These are phyloP conservation scores for Lithospermum erythrorhizon DNA, from an alignment of 257 asterid species.

Conservation along the genomic window DNA sequence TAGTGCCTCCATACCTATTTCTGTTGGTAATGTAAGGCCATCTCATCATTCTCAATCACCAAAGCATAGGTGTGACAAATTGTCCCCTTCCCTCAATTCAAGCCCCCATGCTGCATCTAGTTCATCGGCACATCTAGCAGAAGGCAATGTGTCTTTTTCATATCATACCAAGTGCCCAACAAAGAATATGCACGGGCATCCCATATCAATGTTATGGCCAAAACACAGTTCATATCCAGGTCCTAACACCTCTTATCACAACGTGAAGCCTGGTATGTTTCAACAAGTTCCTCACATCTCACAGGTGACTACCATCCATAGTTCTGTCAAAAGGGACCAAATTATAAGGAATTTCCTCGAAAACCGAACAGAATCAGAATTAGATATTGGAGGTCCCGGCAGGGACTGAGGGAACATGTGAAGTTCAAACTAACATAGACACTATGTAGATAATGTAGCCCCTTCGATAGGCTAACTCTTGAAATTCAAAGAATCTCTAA, in stretches of 20 bases:
- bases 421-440: slow-evolving; percentile 18
- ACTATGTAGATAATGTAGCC: background rate
- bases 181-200: background rate
- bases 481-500: background rate
- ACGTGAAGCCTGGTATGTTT: background rate
- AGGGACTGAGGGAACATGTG: slow-evolving; percentile 31
- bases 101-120: background rate
- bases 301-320: background rate
- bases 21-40: slow-evolving; percentile 6
- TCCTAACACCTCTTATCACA: background rate
- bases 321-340: background rate
- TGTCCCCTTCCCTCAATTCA: background rate
- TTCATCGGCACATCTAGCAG: background rate
- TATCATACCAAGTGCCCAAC: background rate
- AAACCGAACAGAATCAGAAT: slow-evolving; percentile 16
- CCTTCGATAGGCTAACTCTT: background rate
- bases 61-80: background rate
- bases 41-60: background rate
- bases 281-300: background rate
- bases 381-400: slow-evolving; percentile 40
- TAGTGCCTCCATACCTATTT: slow-evolving; percentile 18
- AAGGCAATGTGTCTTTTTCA: background rate
- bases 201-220: background rate
- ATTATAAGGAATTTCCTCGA: slow-evolving; percentile 1
- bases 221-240: background rate